A percentile compares a stretch with the other conserved stretches of the same genome.
These are phyloP conservation scores for Meyerozyma sp. DNA, from an alignment of 1,139 yeast species.

Conservation along the genomic window DNA sequence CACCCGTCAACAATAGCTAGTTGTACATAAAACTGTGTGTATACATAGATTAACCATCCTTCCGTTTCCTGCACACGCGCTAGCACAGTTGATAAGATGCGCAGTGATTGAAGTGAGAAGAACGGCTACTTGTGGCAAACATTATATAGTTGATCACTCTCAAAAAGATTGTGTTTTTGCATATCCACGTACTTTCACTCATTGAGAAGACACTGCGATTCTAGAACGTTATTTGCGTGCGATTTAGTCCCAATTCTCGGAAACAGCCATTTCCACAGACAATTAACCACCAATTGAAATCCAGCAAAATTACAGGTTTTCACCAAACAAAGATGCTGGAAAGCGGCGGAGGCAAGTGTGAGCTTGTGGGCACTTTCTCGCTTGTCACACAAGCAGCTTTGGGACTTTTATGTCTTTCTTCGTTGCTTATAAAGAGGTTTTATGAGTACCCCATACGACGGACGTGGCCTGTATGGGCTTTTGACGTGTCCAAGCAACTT, in stretches of 20 bases:
- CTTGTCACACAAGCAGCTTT: constrained; percentile 57
- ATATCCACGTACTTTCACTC: too few species aligned
- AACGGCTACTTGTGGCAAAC: background rate
- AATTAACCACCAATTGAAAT: too few species aligned
- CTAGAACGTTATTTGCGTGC: background rate
- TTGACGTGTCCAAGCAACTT: constrained; percentile 85
- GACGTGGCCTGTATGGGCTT: constrained; percentile 85
- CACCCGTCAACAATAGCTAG: too few species aligned
- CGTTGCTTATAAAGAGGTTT: constrained; percentile 69
- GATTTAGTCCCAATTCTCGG: too few species aligned
- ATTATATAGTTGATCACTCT: background rate
- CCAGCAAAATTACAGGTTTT: background rate
- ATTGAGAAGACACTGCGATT: background rate
- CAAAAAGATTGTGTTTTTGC: too few species aligned
- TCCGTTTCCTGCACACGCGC: constrained; percentile 4
- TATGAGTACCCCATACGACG: constrained; percentile 76
- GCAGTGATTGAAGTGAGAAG: background rate
- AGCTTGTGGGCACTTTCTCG: constrained; percentile 69
- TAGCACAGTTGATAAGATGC: background rate
- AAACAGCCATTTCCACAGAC: background rate
- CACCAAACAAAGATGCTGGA: background rate
- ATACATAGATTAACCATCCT: background rate
- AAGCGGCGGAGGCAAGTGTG: constrained; percentile 34
- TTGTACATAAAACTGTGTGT: background rate
- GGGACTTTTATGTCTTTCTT: constrained; percentile 71